Percentiles rank a stretch among this genome's conserved stretches.
Conservation (phyloP, 768 basidiomycete species). For the Psilocybe cubensis region DNA sequence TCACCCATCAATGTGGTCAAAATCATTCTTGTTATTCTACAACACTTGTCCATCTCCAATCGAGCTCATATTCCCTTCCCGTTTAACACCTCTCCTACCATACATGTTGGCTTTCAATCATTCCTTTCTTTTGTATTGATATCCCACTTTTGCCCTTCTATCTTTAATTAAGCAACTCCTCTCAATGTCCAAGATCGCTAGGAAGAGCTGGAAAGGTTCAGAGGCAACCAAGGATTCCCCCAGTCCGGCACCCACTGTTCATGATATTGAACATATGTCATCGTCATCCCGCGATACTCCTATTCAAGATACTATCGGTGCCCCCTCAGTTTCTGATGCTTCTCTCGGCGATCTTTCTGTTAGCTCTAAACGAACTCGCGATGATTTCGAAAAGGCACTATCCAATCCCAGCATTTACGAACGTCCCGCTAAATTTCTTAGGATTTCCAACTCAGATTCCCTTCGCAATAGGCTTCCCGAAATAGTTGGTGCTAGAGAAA, state of each 20-base stretch:
- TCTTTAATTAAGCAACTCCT: neutral
- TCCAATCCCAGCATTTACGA: slow-evolving; percentile 16
- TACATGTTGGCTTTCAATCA: neutral
- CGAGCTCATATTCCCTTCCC: too few relatives aligned
- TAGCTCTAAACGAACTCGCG: slow-evolving; percentile 22
- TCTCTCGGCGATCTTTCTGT: neutral
- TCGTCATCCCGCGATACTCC: neutral
- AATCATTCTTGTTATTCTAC: too few relatives aligned
- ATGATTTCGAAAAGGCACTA: slow-evolving; percentile 20
- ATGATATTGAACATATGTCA: neutral
- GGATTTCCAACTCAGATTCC: slow-evolving; percentile 24
- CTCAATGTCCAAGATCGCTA: slow-evolving; percentile 56
- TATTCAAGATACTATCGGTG: neutral
- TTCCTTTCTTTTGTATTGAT: neutral
- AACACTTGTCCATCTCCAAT: too few relatives aligned
- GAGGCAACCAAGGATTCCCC: slow-evolving; percentile 22
- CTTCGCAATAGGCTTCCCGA: slow-evolving; percentile 40
- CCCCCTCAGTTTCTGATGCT: neutral
- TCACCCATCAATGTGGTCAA: too few relatives aligned
- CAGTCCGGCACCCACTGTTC: slow-evolving; percentile 12
- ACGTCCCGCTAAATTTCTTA: slow-evolving; percentile 24
- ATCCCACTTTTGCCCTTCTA: neutral
- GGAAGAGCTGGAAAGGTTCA: slow-evolving; percentile 49
- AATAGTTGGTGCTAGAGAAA: slow-evolving; percentile 27
- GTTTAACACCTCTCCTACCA: too few relatives aligned